Evolutionary conservation across 176 grass and related monocot genomes (phyloP), one percentile per base, ranked within the genome.

Genomic region (Canna indica): DNA sequence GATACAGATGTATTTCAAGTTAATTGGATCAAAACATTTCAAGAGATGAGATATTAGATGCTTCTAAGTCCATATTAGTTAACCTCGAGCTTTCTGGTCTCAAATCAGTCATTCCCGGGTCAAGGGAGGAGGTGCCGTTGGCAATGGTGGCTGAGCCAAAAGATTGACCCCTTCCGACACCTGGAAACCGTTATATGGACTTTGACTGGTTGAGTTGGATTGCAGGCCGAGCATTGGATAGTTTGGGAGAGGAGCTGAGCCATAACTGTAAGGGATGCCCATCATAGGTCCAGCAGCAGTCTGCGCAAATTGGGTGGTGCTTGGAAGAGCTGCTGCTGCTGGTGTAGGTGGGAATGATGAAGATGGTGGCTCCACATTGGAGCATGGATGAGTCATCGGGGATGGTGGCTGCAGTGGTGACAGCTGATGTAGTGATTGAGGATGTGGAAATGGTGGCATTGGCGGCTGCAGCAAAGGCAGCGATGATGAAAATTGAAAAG

Each of bases 341-440:
- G 68, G 63, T 38, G 68, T 44, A 7, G 81, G 71, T 14, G 75
- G 45, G n/a, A 29, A 63, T 10, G 76, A 68, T 36, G 64, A 59
- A 7, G 64, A 76, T 14, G 42, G 54, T 30, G 77, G 78, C 25
- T 61, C 59, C 0, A 35, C 24, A 0, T 1, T 47, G 48, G 42
- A 36, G 6, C 42, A 39, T 25, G 44, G 69, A 0, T 15, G 78
- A 77, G 82, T 72, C 39, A 73, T 52, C 13, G 87, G 77, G 48
- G 83, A 76, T 2, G 73, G 68, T 57, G 86, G 70, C 56, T 85
- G 80, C 11, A 77, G 80, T 30, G 31, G 52, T 0, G 87, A 83
- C 20, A 78, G 74, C 27, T 77, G 88, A 65, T 69, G 67, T 46
- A 79, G 68, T 59, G 68, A 61, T 65, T 90, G 71, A 69, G 83